Conservation (phyloP, 805 yeast genomes). For the Zygotorulaspora sp. region DNA sequence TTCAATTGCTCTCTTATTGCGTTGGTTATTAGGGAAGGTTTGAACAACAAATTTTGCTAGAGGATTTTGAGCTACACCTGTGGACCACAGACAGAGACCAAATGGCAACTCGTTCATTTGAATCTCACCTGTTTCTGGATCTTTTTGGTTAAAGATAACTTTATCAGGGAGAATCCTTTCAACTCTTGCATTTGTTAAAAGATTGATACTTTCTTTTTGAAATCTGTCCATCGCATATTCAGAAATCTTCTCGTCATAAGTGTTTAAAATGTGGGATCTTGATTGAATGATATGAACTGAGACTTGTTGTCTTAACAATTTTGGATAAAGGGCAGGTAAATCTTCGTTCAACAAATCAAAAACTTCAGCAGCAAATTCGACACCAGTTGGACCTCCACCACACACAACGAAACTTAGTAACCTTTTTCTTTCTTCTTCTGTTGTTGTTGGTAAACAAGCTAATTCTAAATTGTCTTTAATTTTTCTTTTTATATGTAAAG, state of each 20-base stretch:
- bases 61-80: slow-evolving; percentile 67
- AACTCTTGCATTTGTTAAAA: slow-evolving; percentile 61
- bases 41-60: slow-evolving; percentile 52
- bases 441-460: slow-evolving; percentile 62
- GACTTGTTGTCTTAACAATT: slow-evolving; percentile 55
- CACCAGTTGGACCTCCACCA: slow-evolving; percentile 77
- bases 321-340: slow-evolving; percentile 52
- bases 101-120: slow-evolving; percentile 50
- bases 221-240: slow-evolving; percentile 63
- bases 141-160: slow-evolving; percentile 54
- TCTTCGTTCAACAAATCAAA: slow-evolving; percentile 65
- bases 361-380: slow-evolving; percentile 68
- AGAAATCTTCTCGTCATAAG: slow-evolving; percentile 61
- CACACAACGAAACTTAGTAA: slow-evolving; percentile 61
- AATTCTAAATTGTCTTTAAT: slow-evolving; percentile 53
- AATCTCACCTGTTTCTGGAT: slow-evolving; percentile 39
- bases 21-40: slow-evolving; percentile 46
- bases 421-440: slow-evolving; percentile 58
- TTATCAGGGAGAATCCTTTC: slow-evolving; percentile 51
- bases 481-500: slow-evolving; percentile 49
- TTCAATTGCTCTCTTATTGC: slow-evolving; percentile 66
- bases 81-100: slow-evolving; percentile 71
- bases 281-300: slow-evolving; percentile 68
- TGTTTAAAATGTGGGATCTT: slow-evolving; percentile 60
- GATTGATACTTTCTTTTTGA: slow-evolving; percentile 57